These are phyloP conservation scores for Litchi chinensis DNA, from an alignment of 345 rosid genomes.

Conservation along the genomic window DNA sequence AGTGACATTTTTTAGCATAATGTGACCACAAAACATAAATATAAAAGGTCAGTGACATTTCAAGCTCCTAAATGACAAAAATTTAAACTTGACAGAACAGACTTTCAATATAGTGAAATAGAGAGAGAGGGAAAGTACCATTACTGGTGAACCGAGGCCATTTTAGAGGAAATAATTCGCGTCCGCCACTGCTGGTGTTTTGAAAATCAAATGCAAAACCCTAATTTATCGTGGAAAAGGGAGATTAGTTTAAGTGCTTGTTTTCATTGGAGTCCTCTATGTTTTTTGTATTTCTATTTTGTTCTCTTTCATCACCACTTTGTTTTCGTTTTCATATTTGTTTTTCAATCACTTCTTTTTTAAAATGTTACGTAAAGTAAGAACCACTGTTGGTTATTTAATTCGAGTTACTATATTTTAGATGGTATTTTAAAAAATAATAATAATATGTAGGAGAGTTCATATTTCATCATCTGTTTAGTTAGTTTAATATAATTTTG, in stretches of 20 bases:
- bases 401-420: too few species aligned
- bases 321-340: neutral
- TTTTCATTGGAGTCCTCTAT: neutral
- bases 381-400: too few species aligned
- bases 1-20: neutral
- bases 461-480: too few species aligned
- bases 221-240: conserved; percentile 27
- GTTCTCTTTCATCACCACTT: neutral
- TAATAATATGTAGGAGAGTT: too few species aligned
- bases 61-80: neutral
- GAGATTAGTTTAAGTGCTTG: neutral
- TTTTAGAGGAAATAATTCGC: neutral
- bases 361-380: too few species aligned
- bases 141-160: neutral
- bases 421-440: too few species aligned
- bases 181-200: neutral
- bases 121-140: conserved; percentile 11
- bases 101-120: neutral
- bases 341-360: neutral
- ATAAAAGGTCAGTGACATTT: neutral
- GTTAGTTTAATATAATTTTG: too few species aligned
- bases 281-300: neutral
- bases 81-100: neutral
- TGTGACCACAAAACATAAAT: neutral
- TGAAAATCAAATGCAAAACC: conserved; percentile 18